Evolutionary conservation across 129 eudicot genomes (phyloP), one percentile per base, ranked within the genome.

Genomic region (Flaveria robusta): DNA sequence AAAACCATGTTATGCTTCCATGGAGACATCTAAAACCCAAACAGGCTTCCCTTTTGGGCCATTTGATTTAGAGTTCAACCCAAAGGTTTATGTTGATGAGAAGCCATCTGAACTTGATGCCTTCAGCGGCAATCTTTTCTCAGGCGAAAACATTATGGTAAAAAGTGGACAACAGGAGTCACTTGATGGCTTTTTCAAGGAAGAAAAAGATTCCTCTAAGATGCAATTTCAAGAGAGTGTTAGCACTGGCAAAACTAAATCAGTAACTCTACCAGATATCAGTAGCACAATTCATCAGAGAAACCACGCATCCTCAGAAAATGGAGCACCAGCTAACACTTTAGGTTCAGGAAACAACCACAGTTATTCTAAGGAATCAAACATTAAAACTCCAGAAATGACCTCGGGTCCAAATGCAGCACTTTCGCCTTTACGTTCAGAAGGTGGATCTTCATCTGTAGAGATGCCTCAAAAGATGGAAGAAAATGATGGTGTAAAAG

Each of bases 281-380:
- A 29, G 66, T 39, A 83, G 73, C 74, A 79, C 82, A 47, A 18
- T 74, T 65, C 68, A 87, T 60, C 76, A 37, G 46, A 77, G 84
- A 62, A 80, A 83, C 67, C 50, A 83, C 74, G 74, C 85, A 76
- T 76, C 91, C 66, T 75, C 86, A 13, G 77, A 66, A 52, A 80
- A 80, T 72, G 83, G 68, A 26, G 55, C 49, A 47, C 62, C 77
- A 13, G 27, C 16, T 14, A 62, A 79, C 60, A 22, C 49, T 16
- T 74, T 72, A 39, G 83, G 74, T 51, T 78, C 79, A 4, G 83
- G 79, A 81, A 74, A 74, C 58, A 78, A 49, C 59, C 72, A 72
- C 39, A 74, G 84, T 74, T 71, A 71, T 31, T 74, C 55, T 60
- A 69, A 76, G 65, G 85, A 69, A 73, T 47, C 81, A 64, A 70